Conservation (phyloP, 495 filamentous ascomycete species). For the Saxophila tyrrhenica region DNA sequence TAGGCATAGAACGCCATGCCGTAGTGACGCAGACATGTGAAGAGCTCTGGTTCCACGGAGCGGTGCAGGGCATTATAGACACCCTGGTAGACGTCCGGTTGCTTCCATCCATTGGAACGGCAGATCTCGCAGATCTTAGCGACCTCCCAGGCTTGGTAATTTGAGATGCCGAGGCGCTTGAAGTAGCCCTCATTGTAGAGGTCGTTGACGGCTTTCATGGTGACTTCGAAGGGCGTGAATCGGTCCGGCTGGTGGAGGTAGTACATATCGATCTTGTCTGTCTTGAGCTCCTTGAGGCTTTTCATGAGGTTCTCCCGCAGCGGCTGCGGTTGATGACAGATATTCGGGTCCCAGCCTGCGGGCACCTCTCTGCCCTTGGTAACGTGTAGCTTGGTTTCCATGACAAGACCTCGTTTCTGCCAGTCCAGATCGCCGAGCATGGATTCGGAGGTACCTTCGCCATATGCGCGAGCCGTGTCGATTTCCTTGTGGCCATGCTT, state of each 20-base stretch:
- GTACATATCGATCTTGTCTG: constrained; percentile 40
- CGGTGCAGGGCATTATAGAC: constrained; percentile 55
- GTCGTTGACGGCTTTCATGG: constrained; percentile 36
- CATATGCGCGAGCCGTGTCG: constrained; percentile 36
- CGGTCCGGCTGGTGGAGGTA: constrained; percentile 44
- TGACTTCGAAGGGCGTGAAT: constrained; percentile 38
- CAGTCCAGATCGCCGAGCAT: constrained; percentile 38
- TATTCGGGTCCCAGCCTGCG: constrained; percentile 21
- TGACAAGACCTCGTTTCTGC: constrained; percentile 37
- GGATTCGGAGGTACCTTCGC: constrained; percentile 40
- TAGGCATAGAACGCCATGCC: constrained; percentile 41
- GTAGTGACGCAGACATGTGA: constrained; percentile 43
- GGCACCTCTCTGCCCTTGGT: constrained; percentile 11
- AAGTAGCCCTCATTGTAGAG: constrained; percentile 40
- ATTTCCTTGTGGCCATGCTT: constrained; percentile 26
- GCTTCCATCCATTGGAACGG: constrained; percentile 42
- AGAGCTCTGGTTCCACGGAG: constrained; percentile 38
- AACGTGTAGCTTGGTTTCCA: constrained; percentile 45
- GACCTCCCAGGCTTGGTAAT: constrained; percentile 43
- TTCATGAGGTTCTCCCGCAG: constrained; percentile 32
- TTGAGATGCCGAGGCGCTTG: constrained; percentile 39
- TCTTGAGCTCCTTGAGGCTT: constrained; percentile 36
- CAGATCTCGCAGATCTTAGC: constrained; percentile 41
- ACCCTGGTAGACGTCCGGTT: constrained; percentile 50
- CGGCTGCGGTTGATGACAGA: constrained; percentile 26